Base-by-base conservation (phyloP, 352 stramenopile species). In the Stephanocyclus meneghinianus region DNA sequence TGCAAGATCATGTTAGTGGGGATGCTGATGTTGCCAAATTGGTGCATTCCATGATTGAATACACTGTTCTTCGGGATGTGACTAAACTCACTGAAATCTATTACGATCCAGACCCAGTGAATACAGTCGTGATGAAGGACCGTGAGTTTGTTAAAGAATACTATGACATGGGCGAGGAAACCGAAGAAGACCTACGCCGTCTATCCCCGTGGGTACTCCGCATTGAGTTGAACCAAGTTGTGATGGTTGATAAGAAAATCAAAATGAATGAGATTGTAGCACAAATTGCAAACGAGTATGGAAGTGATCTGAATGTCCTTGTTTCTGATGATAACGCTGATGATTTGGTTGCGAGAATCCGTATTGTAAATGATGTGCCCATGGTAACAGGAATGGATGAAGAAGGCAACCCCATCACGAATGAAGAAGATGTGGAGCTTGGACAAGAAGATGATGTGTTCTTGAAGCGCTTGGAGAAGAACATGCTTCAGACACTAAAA, bases 261-360 rank as follows among this genome's bases (percentile, higher is more conserved):
- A 95, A 96, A 65, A 98, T 99, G 92, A 96, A 93, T 68, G 95
- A 99, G 87, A 98, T 99, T 72, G 95, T 95, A 11, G 88, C 94
- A 29, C 95, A 98, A 83, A 98, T 99, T 62, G 92, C 95, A 62
- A 95, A 95, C 29, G 95, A 98, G 83, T 99, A 98, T 73, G 96
- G 95, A 9, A 92, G 92, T 81, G 96, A 97, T 76, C 89, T 99
- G 69, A 96, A 97, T 80, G 97, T 97, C 61, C 97, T 99, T 83
- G 96, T 97, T 71, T 97, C 95, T 21, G 96, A 99, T 88, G 96
- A 99, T 82, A 99, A 99, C 83, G 96, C 96, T 70, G 96, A 98
- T 80, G 96, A 98, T 70, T 90, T 98, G 37, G 95, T 99, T 48
- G 88, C 99, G 55, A 95, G 97, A 35, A 97, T 99, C 78, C 95